Base-by-base conservation (phyloP, 2,329 filamentous ascomycete species). In the Neurospora crassa region DNA sequence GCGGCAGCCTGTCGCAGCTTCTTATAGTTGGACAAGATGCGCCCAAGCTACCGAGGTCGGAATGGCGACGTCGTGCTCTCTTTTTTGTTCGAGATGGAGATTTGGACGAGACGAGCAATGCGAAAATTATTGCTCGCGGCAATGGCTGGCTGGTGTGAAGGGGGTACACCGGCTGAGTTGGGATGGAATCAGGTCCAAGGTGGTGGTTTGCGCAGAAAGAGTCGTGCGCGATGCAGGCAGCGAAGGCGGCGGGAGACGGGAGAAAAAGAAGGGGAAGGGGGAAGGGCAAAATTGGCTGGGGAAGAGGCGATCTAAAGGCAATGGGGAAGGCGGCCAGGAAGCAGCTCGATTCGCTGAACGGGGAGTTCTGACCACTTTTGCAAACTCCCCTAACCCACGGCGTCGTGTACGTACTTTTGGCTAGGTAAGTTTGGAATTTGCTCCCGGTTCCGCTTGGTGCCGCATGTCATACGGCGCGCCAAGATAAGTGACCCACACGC, bases 361-460 rank as follows among this genome's bases (percentile, higher is more conserved):
- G 53, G 53, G 53, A 63, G 53, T 63, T 63, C 53, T 63, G 53
- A 63, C 53, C 53, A 63, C 53, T 63, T 63, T 63, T 63, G 53
- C 29, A 63, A 63, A 63, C 53, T 63, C 53, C 53, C 53, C 53
- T 37, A 18, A 63, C 53, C 53, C 53, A 63, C 29, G 16, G 53
- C 24, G 34, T 63, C 7, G 53, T 63, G 53, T 34, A 63, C 16
- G 53, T 63, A 63, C 53, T 63, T 63, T 63, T 63, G 53, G 53
- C 53, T 63, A 63, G 24, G 53, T 63, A 34, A 63, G 53, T 63
- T 63, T 63, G 53, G 53, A 63, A 63, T 34, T 63, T 63, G 53
- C 53, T 63, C 53, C 53, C 53, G 53, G 53, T 63, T 63, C 53
- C 53, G 53, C 53, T 63, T 63, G 53, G 53, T 63, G 53, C 53